Evolutionary conservation across 805 yeast species (phyloP).

Genomic region (Candida stauntonica): DNA sequence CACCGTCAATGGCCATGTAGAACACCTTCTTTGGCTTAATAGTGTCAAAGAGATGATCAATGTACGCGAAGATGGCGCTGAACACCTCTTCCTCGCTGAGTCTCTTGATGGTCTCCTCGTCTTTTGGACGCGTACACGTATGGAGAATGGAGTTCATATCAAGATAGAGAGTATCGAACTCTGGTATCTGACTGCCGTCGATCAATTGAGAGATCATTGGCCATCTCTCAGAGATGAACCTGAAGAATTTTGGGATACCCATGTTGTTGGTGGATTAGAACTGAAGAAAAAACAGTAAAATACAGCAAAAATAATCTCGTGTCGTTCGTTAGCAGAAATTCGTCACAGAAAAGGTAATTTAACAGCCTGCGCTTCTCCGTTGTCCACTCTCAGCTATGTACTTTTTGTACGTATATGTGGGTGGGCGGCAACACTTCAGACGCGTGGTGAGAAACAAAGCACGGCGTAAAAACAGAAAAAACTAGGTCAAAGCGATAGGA

Average conservation of each 20-base stretch:
- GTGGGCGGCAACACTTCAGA: neutral
- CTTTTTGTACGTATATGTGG: neutral
- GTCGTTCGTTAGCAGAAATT: no score
- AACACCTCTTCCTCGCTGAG: conserved; percentile 89
- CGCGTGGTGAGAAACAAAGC: neutral
- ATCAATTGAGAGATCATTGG: conserved; percentile 87
- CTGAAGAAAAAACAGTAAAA: neutral
- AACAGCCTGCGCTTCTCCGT: no score
- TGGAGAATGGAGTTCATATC: conserved; percentile 98
- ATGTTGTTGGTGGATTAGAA: conserved; percentile 19
- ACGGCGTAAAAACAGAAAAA: neutral
- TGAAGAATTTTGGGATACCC: conserved; percentile 97
- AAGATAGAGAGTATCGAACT: conserved; percentile 88
- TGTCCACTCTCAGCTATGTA: no score
- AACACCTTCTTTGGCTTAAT: conserved; percentile 83
- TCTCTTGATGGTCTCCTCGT: conserved; percentile 56
- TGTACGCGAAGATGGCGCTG: conserved; percentile 87
- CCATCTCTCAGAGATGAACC: conserved; percentile 98
- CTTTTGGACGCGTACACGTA: conserved; percentile 87
- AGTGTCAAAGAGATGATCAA: conserved; percentile 86
- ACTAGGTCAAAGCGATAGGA: no score
- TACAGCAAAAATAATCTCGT: neutral
- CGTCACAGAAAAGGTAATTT: no score
- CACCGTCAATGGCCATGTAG: conserved; percentile 97
- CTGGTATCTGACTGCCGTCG: conserved; percentile 80